Evolutionary conservation across 768 basidiomycete species (phyloP).

Genomic region (Strobilomyces confusus): DNA sequence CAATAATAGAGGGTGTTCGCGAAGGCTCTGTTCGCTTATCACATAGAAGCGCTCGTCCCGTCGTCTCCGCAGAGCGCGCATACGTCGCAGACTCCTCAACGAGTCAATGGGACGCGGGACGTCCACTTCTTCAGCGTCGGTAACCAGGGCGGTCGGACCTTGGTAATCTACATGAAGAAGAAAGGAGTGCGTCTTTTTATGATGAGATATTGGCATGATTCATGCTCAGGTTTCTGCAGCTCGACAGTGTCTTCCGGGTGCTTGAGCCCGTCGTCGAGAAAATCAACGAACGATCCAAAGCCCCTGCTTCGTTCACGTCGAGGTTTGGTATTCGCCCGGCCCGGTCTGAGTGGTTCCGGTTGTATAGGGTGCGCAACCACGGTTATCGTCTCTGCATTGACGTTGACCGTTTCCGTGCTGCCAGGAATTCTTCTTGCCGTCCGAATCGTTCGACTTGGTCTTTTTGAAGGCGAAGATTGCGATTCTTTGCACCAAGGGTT

Average conservation of each 20-base stretch:
- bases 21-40: conserved; percentile 86
- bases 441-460: conserved; percentile 84
- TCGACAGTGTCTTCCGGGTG: conserved; percentile 93
- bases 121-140: conserved; percentile 97
- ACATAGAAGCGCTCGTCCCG: conserved; percentile 94
- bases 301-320: conserved; percentile 65
- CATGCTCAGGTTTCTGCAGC: conserved; percentile 29
- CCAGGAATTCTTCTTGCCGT: conserved; percentile 89
- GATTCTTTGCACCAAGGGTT: conserved; percentile 89
- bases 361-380: conserved; percentile 60
- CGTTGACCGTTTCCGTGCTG: not conserved
- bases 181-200: conserved; percentile 59
- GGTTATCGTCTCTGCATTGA: not conserved
- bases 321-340: conserved; percentile 75
- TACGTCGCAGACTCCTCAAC: conserved; percentile 79
- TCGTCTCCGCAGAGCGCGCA: conserved; percentile 68
- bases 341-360: conserved; percentile 91
- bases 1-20: not conserved
- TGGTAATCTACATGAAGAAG: conserved; percentile 95
- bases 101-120: conserved; percentile 85
- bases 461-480: conserved; percentile 94
- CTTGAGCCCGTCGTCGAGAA: conserved; percentile 95
- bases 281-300: conserved; percentile 73
- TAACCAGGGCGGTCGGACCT: conserved; percentile 76
- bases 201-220: no score